Percentiles rank a stretch among this genome's conserved stretches.
phyloP scores from a whole-genome alignment of 257 asterid species.

The Nicotiana benthamiana region DNA sequence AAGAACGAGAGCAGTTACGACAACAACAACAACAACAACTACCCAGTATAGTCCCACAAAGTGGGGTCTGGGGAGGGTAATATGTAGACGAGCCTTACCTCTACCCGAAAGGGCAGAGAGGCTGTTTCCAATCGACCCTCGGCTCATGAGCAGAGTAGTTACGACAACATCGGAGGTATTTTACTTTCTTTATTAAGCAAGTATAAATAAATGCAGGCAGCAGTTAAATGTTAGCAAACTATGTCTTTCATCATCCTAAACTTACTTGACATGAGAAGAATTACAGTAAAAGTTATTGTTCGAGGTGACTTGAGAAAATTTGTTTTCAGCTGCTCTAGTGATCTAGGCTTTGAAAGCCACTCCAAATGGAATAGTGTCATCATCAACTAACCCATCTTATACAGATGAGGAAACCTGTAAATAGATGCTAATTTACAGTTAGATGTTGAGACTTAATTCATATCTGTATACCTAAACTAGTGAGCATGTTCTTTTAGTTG shows the following conservation, averaged over 20 bases:
- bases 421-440: not conserved
- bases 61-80: too few species aligned
- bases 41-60: too few species aligned
- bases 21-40: too few species aligned
- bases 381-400: not conserved
- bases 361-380: not conserved
- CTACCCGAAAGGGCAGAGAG: too few species aligned
- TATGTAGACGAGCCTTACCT: too few species aligned
- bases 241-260: not conserved
- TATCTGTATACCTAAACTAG: not conserved
- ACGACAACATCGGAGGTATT: slow-evolving; percentile 67
- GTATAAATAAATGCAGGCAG: not conserved
- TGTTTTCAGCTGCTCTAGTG: not conserved
- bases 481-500: not conserved
- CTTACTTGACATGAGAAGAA: not conserved
- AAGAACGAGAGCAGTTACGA: slow-evolving; percentile 72
- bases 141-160: too few species aligned
- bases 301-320: not conserved
- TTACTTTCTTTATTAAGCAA: slow-evolving; percentile 11
- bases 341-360: not conserved
- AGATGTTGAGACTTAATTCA: not conserved
- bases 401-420: not conserved
- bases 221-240: not conserved
- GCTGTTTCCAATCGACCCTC: too few species aligned
- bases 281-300: not conserved